These are phyloP conservation scores for Yamadazyma sp. DNA, from an alignment of 805 yeast genomes.

Conservation along the genomic window DNA sequence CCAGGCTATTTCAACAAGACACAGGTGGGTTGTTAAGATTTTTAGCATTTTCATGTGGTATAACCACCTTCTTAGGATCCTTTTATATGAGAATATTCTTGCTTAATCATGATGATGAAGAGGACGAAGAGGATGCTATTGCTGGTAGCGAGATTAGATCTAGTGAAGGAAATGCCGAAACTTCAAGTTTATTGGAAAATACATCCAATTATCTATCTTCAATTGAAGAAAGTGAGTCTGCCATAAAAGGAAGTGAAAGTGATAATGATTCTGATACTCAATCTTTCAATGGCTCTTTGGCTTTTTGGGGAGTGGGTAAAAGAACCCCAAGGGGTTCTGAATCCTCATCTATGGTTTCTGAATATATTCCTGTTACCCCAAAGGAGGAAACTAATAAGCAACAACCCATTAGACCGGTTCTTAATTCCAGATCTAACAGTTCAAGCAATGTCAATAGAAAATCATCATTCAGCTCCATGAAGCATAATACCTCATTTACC, in stretches of 20 bases:
- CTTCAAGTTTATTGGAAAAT: constrained; percentile 1
- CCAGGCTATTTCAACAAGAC: constrained; percentile 48
- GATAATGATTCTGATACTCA: constrained; percentile 2
- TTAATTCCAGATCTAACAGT: constrained; percentile 1
- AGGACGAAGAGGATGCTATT: constrained; percentile 9
- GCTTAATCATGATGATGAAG: constrained; percentile 23
- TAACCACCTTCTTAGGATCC: constrained; percentile 40
- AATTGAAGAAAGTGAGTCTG: too few relatives aligned
- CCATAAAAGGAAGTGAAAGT: neutral
- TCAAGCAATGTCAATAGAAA: constrained; percentile 8
- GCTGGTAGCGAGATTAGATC: neutral
- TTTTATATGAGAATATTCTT: constrained; percentile 41
- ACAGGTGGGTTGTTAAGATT: constrained; percentile 56
- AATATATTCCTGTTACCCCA: constrained; percentile 11
- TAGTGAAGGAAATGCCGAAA: neutral
- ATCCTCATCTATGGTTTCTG: constrained; percentile 15
- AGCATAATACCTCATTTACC: constrained; percentile 3
- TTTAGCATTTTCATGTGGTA: constrained; percentile 52
- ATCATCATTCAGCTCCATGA: constrained; percentile 3
- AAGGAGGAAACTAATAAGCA: constrained; percentile 8
- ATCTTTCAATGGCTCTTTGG: constrained; percentile 26
- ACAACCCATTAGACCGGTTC: constrained; percentile 7
- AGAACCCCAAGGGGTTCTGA: constrained; percentile 23
- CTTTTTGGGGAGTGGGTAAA: constrained; percentile 40
- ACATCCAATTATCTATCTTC: neutral